phyloP scores from a whole-genome alignment of 1,139 yeast species.

The Geotrichum restrictum region DNA sequence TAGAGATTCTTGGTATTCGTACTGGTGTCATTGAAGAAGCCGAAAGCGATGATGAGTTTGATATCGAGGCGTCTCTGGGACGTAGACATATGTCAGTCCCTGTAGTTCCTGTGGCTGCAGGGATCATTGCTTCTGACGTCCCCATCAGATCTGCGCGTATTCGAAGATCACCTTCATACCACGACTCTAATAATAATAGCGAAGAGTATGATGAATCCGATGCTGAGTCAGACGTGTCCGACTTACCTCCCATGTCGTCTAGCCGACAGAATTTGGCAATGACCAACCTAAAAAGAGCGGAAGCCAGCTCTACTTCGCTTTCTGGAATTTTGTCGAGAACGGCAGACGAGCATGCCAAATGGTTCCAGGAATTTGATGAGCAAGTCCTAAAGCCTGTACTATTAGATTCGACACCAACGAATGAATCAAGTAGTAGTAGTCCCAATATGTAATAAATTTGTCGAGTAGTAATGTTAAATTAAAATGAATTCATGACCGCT shows the following conservation, averaged over 20 bases:
- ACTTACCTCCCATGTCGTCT: slow-evolving; percentile 36
- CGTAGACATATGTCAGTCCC: slow-evolving; percentile 7
- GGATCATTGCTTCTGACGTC: slow-evolving; percentile 4
- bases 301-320: slow-evolving; percentile 27
- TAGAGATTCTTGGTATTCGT: slow-evolving; percentile 86
- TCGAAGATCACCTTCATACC: slow-evolving; percentile 29
- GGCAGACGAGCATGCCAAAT: slow-evolving; percentile 75
- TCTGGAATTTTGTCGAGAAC: slow-evolving; percentile 44
- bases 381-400: slow-evolving; percentile 94
- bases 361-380: slow-evolving; percentile 93
- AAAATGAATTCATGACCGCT: too few relatives aligned
- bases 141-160: slow-evolving; percentile 20
- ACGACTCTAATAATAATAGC: slow-evolving; percentile 25
- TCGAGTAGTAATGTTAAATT: neutral
- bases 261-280: slow-evolving; percentile 9
- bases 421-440: slow-evolving; percentile 7
- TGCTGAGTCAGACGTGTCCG: slow-evolving; percentile 29
- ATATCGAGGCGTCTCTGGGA: slow-evolving; percentile 66
- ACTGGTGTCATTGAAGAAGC: slow-evolving; percentile 84
- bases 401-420: slow-evolving; percentile 48
- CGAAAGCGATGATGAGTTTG: slow-evolving; percentile 91
- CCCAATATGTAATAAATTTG: neutral
- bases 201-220: slow-evolving; percentile 30
- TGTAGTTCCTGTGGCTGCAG: neutral
- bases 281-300: slow-evolving; percentile 15